Percentiles rank a stretch among this genome's conserved stretches.
Conservation (phyloP, 176 grass and related monocot species). For the Bonia amplexicaulis region DNA sequence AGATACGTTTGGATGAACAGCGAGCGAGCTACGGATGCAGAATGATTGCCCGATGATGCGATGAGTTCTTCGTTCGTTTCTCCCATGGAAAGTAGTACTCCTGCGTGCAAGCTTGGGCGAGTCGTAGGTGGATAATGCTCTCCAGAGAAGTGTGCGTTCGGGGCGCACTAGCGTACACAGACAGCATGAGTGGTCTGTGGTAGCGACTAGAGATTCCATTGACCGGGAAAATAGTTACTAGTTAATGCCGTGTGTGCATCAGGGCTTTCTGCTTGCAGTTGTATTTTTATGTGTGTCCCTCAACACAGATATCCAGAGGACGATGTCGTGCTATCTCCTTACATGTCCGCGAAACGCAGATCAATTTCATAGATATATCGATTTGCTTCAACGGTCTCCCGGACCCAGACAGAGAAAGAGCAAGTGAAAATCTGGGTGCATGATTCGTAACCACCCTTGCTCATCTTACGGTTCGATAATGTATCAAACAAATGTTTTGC, state of each 20-base stretch:
- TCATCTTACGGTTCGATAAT: not conserved
- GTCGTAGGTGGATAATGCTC: not conserved
- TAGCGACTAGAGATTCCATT: slow-evolving; percentile 26
- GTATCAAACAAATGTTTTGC: not conserved
- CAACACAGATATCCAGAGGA: not conserved
- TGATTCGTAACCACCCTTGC: not conserved
- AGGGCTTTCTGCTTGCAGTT: not conserved
- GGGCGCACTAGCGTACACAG: not conserved
- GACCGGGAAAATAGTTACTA: not conserved
- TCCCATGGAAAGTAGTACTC: not conserved
- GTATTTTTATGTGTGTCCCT: not conserved
- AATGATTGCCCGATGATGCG: slow-evolving; percentile 30
- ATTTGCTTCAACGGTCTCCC: not conserved
- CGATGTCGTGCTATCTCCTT: not conserved
- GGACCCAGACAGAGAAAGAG: not conserved
- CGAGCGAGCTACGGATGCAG: not conserved
- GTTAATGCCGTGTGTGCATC: not conserved
- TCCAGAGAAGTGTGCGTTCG: not conserved
- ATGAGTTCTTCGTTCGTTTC: not conserved
- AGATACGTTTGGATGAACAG: slow-evolving; percentile 10
- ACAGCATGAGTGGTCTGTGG: slow-evolving; percentile 7
- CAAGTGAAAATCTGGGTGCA: not conserved
- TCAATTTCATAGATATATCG: not conserved
- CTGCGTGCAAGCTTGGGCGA: not conserved
- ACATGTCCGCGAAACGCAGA: not conserved